These are phyloP conservation scores for Gamsiella multidivaricata DNA, from an alignment of 192 early-diverging fungal species.

Conservation along the genomic window DNA sequence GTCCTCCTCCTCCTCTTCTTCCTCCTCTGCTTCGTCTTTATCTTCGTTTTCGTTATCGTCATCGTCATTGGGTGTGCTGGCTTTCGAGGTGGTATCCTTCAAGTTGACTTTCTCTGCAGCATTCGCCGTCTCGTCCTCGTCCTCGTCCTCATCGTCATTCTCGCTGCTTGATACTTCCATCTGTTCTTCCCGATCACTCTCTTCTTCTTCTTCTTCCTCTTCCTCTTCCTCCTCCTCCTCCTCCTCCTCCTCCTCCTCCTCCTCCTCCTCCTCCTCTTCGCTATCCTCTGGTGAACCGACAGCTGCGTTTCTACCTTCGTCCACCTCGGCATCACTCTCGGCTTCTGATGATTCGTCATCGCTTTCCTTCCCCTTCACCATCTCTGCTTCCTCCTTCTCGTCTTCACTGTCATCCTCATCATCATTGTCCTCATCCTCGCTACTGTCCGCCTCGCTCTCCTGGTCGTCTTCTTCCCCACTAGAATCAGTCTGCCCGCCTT, in stretches of 20 bases:
- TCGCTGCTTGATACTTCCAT: background rate
- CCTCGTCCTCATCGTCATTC: background rate
- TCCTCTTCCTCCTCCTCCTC: background rate
- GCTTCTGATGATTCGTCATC: background rate
- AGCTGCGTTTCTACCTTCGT: background rate
- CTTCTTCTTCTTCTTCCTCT: conserved; percentile 6
- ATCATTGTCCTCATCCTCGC: background rate
- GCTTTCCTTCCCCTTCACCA: background rate
- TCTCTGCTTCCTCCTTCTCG: conserved; percentile 11
- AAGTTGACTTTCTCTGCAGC: background rate
- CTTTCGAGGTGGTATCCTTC: no score
- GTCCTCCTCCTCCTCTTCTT: background rate
- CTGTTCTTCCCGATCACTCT: background rate
- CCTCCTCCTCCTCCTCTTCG: background rate
- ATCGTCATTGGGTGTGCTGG: background rate
- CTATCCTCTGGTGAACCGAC: background rate
- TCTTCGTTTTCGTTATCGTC: background rate
- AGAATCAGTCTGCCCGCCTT: background rate
- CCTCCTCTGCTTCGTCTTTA: background rate
- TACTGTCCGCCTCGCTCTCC: background rate
- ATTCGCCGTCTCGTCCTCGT: background rate
- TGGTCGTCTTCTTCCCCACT: background rate
- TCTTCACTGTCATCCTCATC: conserved; percentile 9
- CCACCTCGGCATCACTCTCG: conserved; percentile 2
- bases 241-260: background rate